Conservation (phyloP, 1,284 basidiomycete species). For the Heterobasidion occidentale region DNA sequence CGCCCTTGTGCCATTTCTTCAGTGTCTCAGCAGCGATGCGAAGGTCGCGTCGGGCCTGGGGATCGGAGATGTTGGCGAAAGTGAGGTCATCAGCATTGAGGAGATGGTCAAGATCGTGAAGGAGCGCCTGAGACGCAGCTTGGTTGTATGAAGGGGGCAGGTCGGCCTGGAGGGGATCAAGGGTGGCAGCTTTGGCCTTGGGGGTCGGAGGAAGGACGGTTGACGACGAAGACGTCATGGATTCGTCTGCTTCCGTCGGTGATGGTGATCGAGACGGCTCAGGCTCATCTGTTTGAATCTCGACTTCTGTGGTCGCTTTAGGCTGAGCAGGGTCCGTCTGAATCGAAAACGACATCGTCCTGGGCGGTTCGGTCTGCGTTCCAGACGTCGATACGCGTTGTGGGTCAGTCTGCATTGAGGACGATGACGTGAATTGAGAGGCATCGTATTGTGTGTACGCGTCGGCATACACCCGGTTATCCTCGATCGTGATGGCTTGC, state of each 20-base stretch:
- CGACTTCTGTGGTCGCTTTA: slow-evolving; percentile 29
- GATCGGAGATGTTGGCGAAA: slow-evolving; percentile 12
- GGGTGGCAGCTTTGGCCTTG: slow-evolving; percentile 29
- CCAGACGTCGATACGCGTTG: slow-evolving; percentile 19
- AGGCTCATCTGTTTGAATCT: slow-evolving; percentile 35
- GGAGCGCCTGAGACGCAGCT: slow-evolving; percentile 20
- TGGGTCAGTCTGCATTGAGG: slow-evolving; percentile 29
- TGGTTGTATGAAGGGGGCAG: slow-evolving; percentile 67
- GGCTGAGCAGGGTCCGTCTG: slow-evolving; percentile 28
- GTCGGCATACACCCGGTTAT: slow-evolving; percentile 65
- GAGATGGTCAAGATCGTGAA: slow-evolving; percentile 38
- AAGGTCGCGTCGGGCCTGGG: slow-evolving; percentile 25
- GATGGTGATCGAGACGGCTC: slow-evolving; percentile 24
- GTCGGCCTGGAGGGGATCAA: slow-evolving; percentile 31
- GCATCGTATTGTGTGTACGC: slow-evolving; percentile 58
- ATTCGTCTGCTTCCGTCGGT: slow-evolving; percentile 35
- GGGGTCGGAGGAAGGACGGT: slow-evolving; percentile 62
- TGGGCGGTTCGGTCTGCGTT: slow-evolving; percentile 21
- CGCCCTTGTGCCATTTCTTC: slow-evolving; percentile 60
- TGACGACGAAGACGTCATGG: slow-evolving; percentile 62
- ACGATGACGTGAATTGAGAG: slow-evolving; percentile 34
- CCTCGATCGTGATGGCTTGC: slow-evolving; percentile 49
- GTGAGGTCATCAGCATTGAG: slow-evolving; percentile 8
- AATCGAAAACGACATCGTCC: slow-evolving; percentile 26
- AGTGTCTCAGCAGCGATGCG: slow-evolving; percentile 51